Percentiles rank a stretch among this genome's conserved stretches.
These are phyloP conservation scores for Russula foetens DNA, from an alignment of 768 basidiomycete species.

Conservation along the genomic window DNA sequence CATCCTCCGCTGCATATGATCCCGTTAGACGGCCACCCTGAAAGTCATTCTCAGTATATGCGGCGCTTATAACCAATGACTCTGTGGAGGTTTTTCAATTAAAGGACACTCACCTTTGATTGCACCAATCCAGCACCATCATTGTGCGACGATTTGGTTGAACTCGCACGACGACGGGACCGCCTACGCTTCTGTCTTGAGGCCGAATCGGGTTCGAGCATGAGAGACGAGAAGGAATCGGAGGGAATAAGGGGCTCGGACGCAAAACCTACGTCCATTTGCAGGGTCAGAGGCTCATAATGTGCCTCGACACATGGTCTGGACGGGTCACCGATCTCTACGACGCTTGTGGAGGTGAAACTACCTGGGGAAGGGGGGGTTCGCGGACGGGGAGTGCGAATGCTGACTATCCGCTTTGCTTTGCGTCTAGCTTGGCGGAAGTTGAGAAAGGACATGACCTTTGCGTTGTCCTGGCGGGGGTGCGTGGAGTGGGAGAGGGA, in stretches of 20 bases:
- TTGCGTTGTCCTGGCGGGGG: background rate
- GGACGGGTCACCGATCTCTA: slow-evolving; percentile 12
- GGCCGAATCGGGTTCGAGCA: background rate
- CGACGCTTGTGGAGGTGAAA: slow-evolving; percentile 1
- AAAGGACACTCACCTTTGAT: background rate
- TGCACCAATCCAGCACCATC: background rate
- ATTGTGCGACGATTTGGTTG: background rate
- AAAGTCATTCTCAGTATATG: background rate
- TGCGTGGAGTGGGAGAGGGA: background rate
- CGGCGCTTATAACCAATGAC: background rate
- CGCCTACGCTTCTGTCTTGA: background rate
- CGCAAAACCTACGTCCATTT: slow-evolving; percentile 6
- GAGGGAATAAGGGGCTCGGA: slow-evolving; percentile 10
- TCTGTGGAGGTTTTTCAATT: too few species aligned
- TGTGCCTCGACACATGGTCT: background rate
- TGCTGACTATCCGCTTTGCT: slow-evolving; percentile 13
- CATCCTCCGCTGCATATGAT: background rate
- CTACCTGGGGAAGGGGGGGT: background rate
- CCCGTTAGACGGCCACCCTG: background rate
- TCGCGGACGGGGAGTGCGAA: background rate
- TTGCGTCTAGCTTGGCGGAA: slow-evolving; percentile 19
- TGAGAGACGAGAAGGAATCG: background rate
- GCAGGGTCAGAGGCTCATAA: background rate
- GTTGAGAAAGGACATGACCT: slow-evolving; percentile 10
- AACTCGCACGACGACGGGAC: background rate